These are phyloP conservation scores for Penicillium frequentans DNA, from an alignment of 2,329 filamentous ascomycete genomes.

Conservation along the genomic window DNA sequence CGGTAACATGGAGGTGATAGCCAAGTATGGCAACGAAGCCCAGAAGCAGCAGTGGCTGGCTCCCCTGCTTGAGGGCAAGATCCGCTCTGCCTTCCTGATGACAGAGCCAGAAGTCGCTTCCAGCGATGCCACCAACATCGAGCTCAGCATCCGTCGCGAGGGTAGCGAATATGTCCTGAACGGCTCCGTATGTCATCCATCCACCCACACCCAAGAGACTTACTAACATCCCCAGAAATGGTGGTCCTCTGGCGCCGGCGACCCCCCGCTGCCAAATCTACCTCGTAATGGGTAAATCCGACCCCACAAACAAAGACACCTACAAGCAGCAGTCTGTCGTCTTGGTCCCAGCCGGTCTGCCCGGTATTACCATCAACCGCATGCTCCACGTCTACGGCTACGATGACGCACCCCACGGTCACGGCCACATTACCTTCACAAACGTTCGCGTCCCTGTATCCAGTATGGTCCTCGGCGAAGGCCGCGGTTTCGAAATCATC, in stretches of 20 bases:
- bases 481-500: conserved; percentile 96
- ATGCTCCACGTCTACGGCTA: conserved; percentile 95
- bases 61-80: conserved; percentile 79
- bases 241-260: conserved; percentile 96
- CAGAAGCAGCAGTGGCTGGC: conserved; percentile 84
- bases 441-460: conserved; percentile 83
- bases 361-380: conserved; percentile 87
- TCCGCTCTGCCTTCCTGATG: conserved; percentile 90
- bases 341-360: conserved; percentile 75
- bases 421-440: conserved; percentile 86
- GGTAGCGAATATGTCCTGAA: conserved; percentile 90
- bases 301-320: conserved; percentile 69
- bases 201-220: neutral
- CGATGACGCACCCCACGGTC: conserved; percentile 97
- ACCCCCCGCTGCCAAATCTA: conserved; percentile 90
- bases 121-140: conserved; percentile 90
- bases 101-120: conserved; percentile 87
- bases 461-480: conserved; percentile 89
- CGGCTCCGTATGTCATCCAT: conserved; percentile 61
- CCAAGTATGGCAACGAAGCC: conserved; percentile 82
- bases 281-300: conserved; percentile 94
- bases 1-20: conserved; percentile 92
- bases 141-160: conserved; percentile 77
- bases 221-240: conserved; percentile 69
- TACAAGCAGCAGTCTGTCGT: conserved; percentile 95